Evolutionary conservation across 1,139 yeast genomes (phyloP).

Genomic region (Oligophagozyma castellii): DNA sequence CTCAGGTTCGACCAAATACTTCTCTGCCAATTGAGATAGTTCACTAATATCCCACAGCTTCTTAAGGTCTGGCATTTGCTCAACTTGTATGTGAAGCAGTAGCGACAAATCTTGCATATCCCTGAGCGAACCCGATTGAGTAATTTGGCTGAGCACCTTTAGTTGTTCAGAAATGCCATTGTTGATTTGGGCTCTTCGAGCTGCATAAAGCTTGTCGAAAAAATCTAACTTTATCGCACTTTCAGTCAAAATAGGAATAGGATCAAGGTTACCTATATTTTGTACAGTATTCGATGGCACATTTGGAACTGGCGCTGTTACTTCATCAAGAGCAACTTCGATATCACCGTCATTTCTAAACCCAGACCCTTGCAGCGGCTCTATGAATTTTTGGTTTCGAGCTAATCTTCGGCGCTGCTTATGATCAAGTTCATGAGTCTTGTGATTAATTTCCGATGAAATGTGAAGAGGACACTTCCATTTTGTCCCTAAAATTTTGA

Average conservation of each 20-base stretch:
- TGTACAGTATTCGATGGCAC: conserved; percentile 26
- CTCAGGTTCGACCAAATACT: conserved; percentile 12
- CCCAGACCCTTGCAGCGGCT: conserved; percentile 43
- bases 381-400: conserved; percentile 41
- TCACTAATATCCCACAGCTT: conserved; percentile 23
- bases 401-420: conserved; percentile 29
- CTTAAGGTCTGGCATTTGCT: conserved; percentile 12
- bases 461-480: conserved; percentile 91
- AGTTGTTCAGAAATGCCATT: conserved; percentile 18
- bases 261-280: conserved; percentile 19
- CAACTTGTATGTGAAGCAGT: conserved; percentile 1
- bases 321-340: conserved; percentile 36
- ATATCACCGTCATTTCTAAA: conserved; percentile 55
- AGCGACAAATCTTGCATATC: conserved; percentile 1
- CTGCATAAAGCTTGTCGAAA: conserved; percentile 33
- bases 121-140: conserved; percentile 4
- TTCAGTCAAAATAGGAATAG: conserved; percentile 40
- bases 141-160: conserved; percentile 18
- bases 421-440: conserved; percentile 14
- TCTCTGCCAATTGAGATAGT: conserved; percentile 24
- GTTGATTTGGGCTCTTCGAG: conserved; percentile 13
- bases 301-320: conserved; percentile 32
- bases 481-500: conserved; percentile 66
- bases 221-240: conserved; percentile 65
- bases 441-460: conserved; percentile 16